These are phyloP conservation scores for Phytophthora sansomeana DNA, from an alignment of 352 stramenopile species.

Conservation along the genomic window DNA sequence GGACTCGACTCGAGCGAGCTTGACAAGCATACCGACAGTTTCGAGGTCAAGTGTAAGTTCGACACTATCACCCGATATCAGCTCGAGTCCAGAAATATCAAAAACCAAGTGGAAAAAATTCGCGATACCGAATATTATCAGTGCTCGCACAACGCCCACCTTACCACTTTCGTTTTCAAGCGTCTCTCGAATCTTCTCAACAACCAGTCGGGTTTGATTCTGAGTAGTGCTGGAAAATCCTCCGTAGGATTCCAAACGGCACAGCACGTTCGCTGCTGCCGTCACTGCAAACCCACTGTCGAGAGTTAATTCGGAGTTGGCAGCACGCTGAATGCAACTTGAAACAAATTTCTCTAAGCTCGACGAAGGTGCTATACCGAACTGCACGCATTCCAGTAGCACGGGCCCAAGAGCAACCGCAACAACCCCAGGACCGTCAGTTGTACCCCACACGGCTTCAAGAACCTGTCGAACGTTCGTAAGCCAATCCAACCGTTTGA, in stretches of 20 bases:
- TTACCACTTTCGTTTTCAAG: conserved; percentile 15
- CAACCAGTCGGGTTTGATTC: conserved; percentile 28
- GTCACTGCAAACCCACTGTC: conserved; percentile 39
- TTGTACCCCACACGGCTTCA: conserved; percentile 34
- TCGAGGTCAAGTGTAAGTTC: conserved; percentile 34
- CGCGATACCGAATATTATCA: conserved; percentile 33
- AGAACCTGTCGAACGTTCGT: conserved; percentile 48
- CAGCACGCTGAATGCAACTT: conserved; percentile 39
- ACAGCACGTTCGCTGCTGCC: conserved; percentile 38
- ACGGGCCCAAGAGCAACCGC: conserved; percentile 49
- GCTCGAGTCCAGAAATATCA: conserved; percentile 23
- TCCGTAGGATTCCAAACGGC: conserved; percentile 30
- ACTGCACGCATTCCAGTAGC: conserved; percentile 49
- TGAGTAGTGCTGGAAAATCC: conserved; percentile 23
- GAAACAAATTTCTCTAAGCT: conserved; percentile 43
- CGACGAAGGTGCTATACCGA: conserved; percentile 34
- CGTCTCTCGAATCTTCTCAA: conserved; percentile 24
- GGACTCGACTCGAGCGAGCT: conserved; percentile 26
- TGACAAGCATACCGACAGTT: conserved; percentile 30
- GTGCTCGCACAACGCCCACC: neutral
- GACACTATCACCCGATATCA: conserved; percentile 8
- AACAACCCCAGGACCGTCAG: conserved; percentile 19
- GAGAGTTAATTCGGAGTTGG: conserved; percentile 2
- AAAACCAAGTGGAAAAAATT: conserved; percentile 42
- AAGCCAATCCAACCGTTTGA: conserved; percentile 54